Percentiles rank a stretch among this genome's conserved stretches.
These are phyloP conservation scores for Theobroma grandiflorum DNA, from an alignment of 441 rosid genomes.

Conservation along the genomic window DNA sequence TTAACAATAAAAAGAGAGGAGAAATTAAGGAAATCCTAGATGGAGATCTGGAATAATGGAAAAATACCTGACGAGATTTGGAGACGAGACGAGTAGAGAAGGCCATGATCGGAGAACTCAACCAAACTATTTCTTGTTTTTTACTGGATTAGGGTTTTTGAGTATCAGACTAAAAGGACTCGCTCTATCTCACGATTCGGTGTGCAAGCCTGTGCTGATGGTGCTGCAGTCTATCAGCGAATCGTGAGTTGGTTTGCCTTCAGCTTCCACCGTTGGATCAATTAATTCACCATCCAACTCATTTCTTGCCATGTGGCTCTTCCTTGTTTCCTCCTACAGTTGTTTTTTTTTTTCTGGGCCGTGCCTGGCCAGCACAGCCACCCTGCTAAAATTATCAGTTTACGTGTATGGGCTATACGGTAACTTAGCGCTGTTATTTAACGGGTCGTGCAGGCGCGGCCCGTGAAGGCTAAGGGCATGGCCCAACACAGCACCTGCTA, in stretches of 20 bases:
- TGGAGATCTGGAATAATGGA: conserved; percentile 16
- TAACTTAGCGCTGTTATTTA: too few relatives aligned
- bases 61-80: conserved; percentile 84
- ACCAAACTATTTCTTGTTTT: background rate
- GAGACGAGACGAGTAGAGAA: conserved; percentile 71
- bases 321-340: background rate
- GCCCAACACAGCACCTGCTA: too few relatives aligned
- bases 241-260: background rate
- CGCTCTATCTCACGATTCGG: background rate
- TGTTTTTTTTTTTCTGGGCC: too few relatives aligned
- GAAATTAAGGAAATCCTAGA: background rate
- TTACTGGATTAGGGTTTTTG: conserved; percentile 14
- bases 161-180: background rate
- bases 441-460: too few relatives aligned
- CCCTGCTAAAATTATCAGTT: too few relatives aligned
- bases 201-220: background rate
- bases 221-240: background rate
- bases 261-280: background rate
- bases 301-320: background rate
- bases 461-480: too few relatives aligned
- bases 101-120: conserved; percentile 56
- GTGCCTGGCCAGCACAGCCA: too few relatives aligned
- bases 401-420: too few relatives aligned
- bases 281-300: too few relatives aligned
- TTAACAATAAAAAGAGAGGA: background rate